These are phyloP conservation scores for Daldinia childiae DNA, from an alignment of 495 filamentous ascomycete genomes.

Conservation along the genomic window DNA sequence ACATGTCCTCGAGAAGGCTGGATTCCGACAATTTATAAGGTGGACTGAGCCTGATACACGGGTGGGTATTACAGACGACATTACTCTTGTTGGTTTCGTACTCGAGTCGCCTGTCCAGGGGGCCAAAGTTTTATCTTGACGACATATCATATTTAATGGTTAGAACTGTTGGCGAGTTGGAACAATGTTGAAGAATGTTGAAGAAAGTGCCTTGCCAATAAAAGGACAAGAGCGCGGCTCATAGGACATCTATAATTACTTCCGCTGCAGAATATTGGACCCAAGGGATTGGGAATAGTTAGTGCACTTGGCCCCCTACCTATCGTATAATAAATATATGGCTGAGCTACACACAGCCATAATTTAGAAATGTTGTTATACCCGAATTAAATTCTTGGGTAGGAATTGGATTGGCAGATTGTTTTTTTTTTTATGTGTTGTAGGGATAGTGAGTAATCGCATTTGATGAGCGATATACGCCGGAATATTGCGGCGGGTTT, in stretches of 20 bases:
- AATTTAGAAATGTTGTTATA: not conserved
- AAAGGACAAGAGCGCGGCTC: not conserved
- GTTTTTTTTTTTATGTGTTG: not conserved
- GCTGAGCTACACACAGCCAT: not conserved
- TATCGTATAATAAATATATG: slow-evolving; percentile 1
- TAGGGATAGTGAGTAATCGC: slow-evolving; percentile 34
- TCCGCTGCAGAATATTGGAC: not conserved
- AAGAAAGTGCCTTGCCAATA: slow-evolving; percentile 1
- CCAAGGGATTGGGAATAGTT: not conserved
- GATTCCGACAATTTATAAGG: slow-evolving; percentile 46
- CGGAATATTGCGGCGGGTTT: not conserved
- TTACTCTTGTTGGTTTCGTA: slow-evolving; percentile 20
- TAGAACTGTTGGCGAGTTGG: too few species aligned
- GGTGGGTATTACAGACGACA: not conserved
- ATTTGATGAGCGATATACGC: slow-evolving; percentile 16
- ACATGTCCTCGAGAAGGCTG: slow-evolving; percentile 49
- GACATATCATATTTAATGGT: not conserved
- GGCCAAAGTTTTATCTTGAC: not conserved
- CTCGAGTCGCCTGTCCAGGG: slow-evolving; percentile 9
- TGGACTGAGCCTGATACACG: slow-evolving; percentile 43
- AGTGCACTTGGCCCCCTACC: not conserved
- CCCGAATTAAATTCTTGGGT: not conserved
- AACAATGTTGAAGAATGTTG: not conserved
- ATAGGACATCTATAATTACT: not conserved
- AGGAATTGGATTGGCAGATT: slow-evolving; percentile 8